These are phyloP conservation scores for Thalia dealbata DNA, from an alignment of 176 grass and related monocot species.

Conservation along the genomic window DNA sequence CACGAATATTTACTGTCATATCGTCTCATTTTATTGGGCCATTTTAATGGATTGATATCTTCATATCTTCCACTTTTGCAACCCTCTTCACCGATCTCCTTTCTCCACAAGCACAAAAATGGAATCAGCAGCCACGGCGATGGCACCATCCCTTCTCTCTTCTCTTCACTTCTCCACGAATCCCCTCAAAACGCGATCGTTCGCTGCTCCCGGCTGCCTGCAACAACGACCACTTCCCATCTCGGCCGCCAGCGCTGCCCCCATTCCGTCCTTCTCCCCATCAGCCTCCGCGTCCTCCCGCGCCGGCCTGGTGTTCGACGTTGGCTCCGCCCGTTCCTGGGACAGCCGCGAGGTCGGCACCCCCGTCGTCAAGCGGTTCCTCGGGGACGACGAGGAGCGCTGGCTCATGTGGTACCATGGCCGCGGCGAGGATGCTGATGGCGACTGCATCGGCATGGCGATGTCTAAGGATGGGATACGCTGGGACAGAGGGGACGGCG, in stretches of 20 bases:
- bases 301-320: conserved; percentile 21
- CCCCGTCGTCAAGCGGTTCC: conserved; percentile 56
- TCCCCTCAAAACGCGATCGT: background rate
- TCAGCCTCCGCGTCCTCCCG: conserved; percentile 5
- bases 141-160: background rate
- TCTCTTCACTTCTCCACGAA: background rate
- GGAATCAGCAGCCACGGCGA: background rate
- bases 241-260: conserved; percentile 5
- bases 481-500: conserved; percentile 33
- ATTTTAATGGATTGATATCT: too few relatives aligned
- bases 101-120: background rate
- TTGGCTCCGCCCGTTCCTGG: conserved; percentile 23
- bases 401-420: conserved; percentile 21
- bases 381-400: conserved; percentile 18
- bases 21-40: too few relatives aligned
- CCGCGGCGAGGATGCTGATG: conserved; percentile 19
- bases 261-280: conserved; percentile 13
- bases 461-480: conserved; percentile 51
- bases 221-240: background rate
- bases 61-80: background rate
- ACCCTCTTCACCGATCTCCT: background rate
- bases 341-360: conserved; percentile 27
- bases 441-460: conserved; percentile 35
- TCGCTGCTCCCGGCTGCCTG: background rate
- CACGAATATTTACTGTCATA: too few relatives aligned